Percentiles rank a stretch among this genome's conserved stretches.
phyloP scores from a whole-genome alignment of 73 alveolate species.

The Uronychia setigera region DNA sequence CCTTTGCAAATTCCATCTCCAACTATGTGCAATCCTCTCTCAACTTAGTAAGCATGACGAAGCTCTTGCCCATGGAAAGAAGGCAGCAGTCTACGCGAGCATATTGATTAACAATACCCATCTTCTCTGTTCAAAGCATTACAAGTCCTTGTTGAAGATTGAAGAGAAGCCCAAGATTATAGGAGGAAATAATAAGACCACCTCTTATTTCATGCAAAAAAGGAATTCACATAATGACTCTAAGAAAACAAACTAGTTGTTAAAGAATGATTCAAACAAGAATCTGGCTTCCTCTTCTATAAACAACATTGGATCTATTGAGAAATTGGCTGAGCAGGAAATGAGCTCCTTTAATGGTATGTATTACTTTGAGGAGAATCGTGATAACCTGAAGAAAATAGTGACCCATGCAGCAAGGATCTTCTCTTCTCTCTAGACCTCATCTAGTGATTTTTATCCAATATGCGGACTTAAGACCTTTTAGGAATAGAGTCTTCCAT shows the following conservation, averaged over 20 bases:
- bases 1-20: conserved; percentile 27
- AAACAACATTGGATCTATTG: no score
- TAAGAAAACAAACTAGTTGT: no score
- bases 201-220: no score
- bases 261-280: no score
- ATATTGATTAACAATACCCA: conserved; percentile 68
- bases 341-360: background rate
- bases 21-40: conserved; percentile 25
- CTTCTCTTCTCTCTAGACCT: background rate
- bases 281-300: no score
- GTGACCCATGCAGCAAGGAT: background rate
- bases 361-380: background rate
- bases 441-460: background rate
- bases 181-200: no score
- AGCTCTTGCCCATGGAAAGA: conserved; percentile 34
- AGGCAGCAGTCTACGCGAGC: conserved; percentile 66
- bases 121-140: conserved; percentile 8
- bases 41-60: conserved; percentile 44
- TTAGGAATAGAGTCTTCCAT: background rate
- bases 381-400: background rate
- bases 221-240: no score
- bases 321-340: no score
- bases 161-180: no score
- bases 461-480: background rate
- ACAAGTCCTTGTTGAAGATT: conserved; percentile 27